Evolutionary conservation across 352 stramenopile species (phyloP).

Genomic region (Aphanomyces invadans): DNA sequence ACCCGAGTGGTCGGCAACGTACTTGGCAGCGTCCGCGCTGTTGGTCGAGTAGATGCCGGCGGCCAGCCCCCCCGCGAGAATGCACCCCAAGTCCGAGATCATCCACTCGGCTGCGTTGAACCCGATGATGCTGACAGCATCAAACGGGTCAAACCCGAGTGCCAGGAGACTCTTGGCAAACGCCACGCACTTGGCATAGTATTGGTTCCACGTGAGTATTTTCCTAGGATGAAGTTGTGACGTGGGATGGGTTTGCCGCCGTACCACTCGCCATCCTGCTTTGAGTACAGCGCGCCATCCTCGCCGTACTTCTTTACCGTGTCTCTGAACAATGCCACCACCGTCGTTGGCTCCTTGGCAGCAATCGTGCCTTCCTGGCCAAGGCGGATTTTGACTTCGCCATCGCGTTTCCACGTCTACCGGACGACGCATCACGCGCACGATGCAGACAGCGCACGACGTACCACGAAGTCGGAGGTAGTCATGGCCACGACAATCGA

Average conservation of each 20-base stretch:
- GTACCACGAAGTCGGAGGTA: neutral
- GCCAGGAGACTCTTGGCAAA: conserved; percentile 79
- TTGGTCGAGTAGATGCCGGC: conserved; percentile 97
- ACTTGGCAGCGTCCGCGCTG: conserved; percentile 83
- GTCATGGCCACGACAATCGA: neutral
- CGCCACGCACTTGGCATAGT: conserved; percentile 63
- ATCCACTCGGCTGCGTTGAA: conserved; percentile 91
- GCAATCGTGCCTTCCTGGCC: conserved; percentile 34
- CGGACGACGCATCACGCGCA: neutral
- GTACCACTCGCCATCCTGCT: conserved; percentile 23
- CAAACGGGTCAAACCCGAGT: conserved; percentile 58
- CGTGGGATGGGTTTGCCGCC: neutral
- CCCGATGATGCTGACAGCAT: conserved; percentile 84
- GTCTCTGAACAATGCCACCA: conserved; percentile 17
- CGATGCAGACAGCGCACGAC: neutral
- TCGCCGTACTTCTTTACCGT: conserved; percentile 10
- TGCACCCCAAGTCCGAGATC: conserved; percentile 88
- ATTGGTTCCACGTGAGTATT: conserved; percentile 58
- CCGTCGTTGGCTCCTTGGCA: neutral
- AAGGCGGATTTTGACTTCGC: conserved; percentile 70
- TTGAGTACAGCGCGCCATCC: conserved; percentile 17
- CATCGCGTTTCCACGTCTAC: conserved; percentile 77
- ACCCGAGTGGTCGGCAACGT: conserved; percentile 91
- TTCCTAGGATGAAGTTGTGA: conserved; percentile 37
- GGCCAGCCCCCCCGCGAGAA: conserved; percentile 86